Percentiles rank a stretch among this genome's conserved stretches.
Evolutionary conservation across 192 early-diverging fungal genomes (phyloP).

Genomic region (Mortierella alpina): DNA sequence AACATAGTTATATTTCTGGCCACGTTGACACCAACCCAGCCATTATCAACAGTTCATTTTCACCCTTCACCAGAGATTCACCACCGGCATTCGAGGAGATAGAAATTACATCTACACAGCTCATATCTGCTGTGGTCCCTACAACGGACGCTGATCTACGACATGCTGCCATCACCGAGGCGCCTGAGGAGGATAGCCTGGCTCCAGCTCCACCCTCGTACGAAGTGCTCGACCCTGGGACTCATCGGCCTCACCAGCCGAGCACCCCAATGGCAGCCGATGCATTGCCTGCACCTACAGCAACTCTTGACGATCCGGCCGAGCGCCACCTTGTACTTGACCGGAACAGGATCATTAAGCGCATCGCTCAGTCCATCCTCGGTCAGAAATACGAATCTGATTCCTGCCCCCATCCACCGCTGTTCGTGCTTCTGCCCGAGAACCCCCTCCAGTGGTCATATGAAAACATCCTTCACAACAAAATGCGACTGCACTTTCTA

Average conservation of each 20-base stretch:
- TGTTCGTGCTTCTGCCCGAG: slow-evolving; percentile 43
- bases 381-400: slow-evolving; percentile 33
- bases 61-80: neutral
- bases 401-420: slow-evolving; percentile 28
- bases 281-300: neutral
- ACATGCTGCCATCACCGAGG: slow-evolving; percentile 3
- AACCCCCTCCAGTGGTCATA: slow-evolving; percentile 27
- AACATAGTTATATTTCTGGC: neutral
- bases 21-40: too few relatives aligned
- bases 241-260: neutral
- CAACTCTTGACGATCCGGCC: slow-evolving; percentile 24
- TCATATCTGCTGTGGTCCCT: neutral
- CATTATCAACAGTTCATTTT: too few relatives aligned
- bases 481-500: slow-evolving; percentile 42
- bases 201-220: slow-evolving; percentile 13
- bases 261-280: too few relatives aligned
- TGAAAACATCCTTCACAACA: slow-evolving; percentile 44
- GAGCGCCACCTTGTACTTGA: slow-evolving; percentile 27
- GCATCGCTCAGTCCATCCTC: slow-evolving; percentile 17
- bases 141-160: neutral
- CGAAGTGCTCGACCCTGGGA: slow-evolving; percentile 1
- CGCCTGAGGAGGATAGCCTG: slow-evolving; percentile 1
- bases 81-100: neutral
- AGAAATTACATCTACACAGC: neutral
- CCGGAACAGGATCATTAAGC: slow-evolving; percentile 22